Evolutionary conservation across 371 early-diverging fungal species (phyloP).

Genomic region (Rhizopus stolonifer): DNA sequence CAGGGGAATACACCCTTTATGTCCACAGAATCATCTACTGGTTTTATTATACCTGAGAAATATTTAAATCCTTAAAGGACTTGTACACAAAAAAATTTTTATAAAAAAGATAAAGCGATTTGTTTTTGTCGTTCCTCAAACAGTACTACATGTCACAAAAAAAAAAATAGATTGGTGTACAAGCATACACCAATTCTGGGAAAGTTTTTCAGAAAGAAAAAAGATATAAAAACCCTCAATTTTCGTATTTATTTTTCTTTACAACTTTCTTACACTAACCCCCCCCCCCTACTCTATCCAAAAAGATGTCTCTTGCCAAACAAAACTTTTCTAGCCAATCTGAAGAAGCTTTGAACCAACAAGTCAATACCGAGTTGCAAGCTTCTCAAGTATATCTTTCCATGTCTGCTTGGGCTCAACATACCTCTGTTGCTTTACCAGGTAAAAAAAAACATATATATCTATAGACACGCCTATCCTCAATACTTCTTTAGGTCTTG

Average conservation of each 20-base stretch:
- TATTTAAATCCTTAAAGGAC: no score
- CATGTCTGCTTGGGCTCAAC: constrained; percentile 60
- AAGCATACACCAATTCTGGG: no score
- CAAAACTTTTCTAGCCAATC: constrained; percentile 66
- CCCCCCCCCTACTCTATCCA: not conserved
- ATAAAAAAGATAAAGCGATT: no score
- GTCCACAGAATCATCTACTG: no score
- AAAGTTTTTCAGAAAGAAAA: no score
- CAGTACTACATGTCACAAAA: no score
- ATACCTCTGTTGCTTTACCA: constrained; percentile 56
- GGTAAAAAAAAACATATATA: constrained; percentile 22
- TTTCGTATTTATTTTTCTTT: constrained; percentile 19
- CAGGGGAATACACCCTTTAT: no score
- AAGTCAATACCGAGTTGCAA: constrained; percentile 60
- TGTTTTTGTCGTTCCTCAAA: no score
- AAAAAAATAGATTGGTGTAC: no score
- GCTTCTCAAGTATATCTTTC: constrained; percentile 64
- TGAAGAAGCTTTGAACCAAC: constrained; percentile 68
- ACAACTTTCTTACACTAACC: constrained; percentile 22
- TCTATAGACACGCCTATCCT: not conserved
- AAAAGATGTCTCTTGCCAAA: constrained; percentile 61
- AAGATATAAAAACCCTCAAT: not conserved
- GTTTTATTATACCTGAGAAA: no score
- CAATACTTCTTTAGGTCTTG: constrained; percentile 35
- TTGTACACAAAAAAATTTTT: no score